phyloP scores from a whole-genome alignment of 2,329 filamentous ascomycete species.

The Neonectria sp. region DNA sequence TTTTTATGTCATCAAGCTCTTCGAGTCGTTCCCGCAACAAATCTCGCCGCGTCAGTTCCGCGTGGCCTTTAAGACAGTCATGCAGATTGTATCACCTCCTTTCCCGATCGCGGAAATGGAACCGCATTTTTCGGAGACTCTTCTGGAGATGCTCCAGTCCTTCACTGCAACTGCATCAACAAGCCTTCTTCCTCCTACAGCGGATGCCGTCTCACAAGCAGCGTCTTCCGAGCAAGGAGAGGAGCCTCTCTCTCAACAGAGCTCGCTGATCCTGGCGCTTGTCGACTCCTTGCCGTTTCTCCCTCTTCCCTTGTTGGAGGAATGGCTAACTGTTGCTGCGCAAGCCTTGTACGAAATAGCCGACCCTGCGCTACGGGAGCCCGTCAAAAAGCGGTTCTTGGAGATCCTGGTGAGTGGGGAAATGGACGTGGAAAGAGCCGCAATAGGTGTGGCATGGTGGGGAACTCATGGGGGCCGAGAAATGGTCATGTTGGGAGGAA shows the following conservation, averaged over 20 bases:
- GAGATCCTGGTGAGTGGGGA: constrained; percentile 85
- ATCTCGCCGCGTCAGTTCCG: constrained; percentile 90
- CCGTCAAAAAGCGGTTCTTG: constrained; percentile 82
- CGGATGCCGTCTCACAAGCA: constrained; percentile 54
- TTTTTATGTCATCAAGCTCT: constrained; percentile 87
- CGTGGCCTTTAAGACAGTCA: constrained; percentile 87
- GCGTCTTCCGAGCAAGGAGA: constrained; percentile 43
- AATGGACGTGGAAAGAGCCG: constrained; percentile 88
- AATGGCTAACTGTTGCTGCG: constrained; percentile 84
- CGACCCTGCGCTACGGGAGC: constrained; percentile 73
- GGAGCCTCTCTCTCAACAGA: constrained; percentile 79
- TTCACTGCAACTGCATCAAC: constrained; percentile 68
- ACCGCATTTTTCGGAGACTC: constrained; percentile 82
- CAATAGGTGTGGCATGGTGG: constrained; percentile 90
- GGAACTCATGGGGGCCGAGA: constrained; percentile 71
- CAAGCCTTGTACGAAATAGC: constrained; percentile 75
- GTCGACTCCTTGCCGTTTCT: constrained; percentile 85
- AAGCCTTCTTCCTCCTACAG: constrained; percentile 56
- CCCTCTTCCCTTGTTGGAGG: constrained; percentile 77
- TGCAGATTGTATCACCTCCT: constrained; percentile 86
- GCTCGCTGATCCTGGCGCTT: constrained; percentile 81
- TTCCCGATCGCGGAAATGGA: constrained; percentile 81
- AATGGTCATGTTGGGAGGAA: constrained; percentile 56
- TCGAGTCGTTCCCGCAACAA: constrained; percentile 83
- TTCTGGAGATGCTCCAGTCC: constrained; percentile 84